These are phyloP conservation scores for Trichoderma arundinaceum DNA, from an alignment of 2,329 filamentous ascomycete species.

Conservation along the genomic window DNA sequence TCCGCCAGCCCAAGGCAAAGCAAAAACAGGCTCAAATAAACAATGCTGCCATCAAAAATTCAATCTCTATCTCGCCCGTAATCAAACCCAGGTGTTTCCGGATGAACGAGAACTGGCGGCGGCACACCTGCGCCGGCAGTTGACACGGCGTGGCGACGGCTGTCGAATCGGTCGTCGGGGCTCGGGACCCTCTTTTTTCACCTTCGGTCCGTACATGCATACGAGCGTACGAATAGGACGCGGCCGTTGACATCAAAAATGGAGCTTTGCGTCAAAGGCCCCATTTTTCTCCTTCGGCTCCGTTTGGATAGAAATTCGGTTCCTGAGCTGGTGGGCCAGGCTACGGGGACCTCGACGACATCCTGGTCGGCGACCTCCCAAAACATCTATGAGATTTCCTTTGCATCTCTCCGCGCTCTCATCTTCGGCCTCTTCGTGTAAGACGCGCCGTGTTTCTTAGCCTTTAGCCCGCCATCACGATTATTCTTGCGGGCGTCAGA, in stretches of 20 bases:
- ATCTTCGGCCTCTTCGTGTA: conserved; percentile 18
- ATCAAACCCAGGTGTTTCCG: conserved; percentile 18
- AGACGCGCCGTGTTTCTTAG: conserved; percentile 16
- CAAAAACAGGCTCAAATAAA: neutral
- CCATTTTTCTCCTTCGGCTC: conserved; percentile 11
- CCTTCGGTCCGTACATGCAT: conserved; percentile 23
- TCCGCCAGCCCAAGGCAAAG: neutral
- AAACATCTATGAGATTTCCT: conserved; percentile 10
- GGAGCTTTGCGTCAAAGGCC: conserved; percentile 5
- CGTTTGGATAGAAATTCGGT: conserved; percentile 18
- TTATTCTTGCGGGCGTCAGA: conserved; percentile 23
- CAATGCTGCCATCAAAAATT: neutral
- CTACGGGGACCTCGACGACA: conserved; percentile 29
- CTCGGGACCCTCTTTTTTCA: conserved; percentile 20
- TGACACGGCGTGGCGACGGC: conserved; percentile 18
- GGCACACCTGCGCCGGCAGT: conserved; percentile 19
- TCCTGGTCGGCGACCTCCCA: conserved; percentile 27
- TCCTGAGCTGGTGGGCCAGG: conserved; percentile 23
- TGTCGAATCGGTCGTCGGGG: conserved; percentile 23
- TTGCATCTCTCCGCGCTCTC: neutral
- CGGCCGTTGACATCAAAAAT: conserved; percentile 18
- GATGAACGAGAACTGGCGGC: conserved; percentile 10
- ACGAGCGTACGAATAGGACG: conserved; percentile 27
- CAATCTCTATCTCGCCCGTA: conserved; percentile 3
- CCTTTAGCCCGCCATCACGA: conserved; percentile 9